Conservation (phyloP, 179 eudicot species). For the Silene vulgaris region DNA sequence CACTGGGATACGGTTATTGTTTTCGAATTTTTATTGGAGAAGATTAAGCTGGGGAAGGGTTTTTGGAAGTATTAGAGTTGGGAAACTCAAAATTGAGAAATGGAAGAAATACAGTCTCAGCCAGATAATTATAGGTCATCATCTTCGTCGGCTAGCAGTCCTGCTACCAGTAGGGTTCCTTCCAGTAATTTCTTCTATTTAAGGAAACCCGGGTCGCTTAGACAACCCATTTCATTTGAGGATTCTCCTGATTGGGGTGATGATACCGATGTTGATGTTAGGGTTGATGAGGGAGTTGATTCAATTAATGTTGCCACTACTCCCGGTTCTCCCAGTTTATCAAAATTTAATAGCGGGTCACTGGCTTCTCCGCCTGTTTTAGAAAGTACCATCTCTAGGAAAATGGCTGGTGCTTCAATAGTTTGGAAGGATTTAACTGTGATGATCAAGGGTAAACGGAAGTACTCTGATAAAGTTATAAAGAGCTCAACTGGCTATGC, state of each 20-base stretch:
- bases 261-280: conserved; percentile 76
- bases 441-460: conserved; percentile 74
- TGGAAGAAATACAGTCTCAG: conserved; percentile 96
- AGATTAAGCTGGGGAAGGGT: conserved; percentile 15
- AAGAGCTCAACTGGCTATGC: conserved; percentile 96
- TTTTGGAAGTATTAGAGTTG: neutral
- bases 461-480: conserved; percentile 81
- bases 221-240: conserved; percentile 92
- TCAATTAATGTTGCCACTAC: conserved; percentile 65
- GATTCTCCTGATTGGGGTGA: conserved; percentile 99
- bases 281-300: conserved; percentile 69
- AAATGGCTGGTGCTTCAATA: conserved; percentile 70
- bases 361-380: conserved; percentile 66
- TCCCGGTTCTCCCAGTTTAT: conserved; percentile 73
- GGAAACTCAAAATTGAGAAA: conserved; percentile 15
- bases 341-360: conserved; percentile 81
- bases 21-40: neutral
- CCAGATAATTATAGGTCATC: conserved; percentile 91
- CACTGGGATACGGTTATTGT: neutral
- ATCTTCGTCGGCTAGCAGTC: conserved; percentile 94
- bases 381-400: conserved; percentile 56
- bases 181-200: conserved; percentile 84
- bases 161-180: conserved; percentile 73
- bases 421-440: conserved; percentile 92
- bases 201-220: conserved; percentile 72